These are phyloP conservation scores for Chamaecyparis obtusa DNA, from an alignment of 75 land plant species.

Conservation along the genomic window DNA sequence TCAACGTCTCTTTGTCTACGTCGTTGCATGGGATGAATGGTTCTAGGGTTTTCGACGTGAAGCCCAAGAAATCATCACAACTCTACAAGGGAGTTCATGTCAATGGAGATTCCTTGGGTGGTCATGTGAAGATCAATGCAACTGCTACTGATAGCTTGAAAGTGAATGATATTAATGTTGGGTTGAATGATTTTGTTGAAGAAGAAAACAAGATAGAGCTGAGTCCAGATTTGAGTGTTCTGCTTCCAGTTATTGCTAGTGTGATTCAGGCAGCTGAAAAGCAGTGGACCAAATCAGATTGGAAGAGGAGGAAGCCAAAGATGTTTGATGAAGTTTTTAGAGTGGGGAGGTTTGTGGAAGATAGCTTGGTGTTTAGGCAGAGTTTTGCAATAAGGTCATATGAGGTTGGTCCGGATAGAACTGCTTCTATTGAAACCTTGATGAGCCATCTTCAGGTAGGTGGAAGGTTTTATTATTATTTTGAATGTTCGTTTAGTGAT, in stretches of 20 bases:
- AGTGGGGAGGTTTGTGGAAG: slow-evolving; percentile 38
- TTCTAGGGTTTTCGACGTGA: not conserved
- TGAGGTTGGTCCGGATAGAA: slow-evolving; percentile 69
- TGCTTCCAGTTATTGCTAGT: not conserved
- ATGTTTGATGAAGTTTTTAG: slow-evolving; percentile 7
- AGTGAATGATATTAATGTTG: not conserved
- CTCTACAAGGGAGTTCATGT: slow-evolving; percentile 27
- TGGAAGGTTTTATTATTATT: too few species aligned
- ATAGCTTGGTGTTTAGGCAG: slow-evolving; percentile 57
- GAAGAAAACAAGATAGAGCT: slow-evolving; percentile 55
- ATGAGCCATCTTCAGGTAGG: slow-evolving; percentile 42
- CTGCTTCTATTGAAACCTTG: slow-evolving; percentile 67
- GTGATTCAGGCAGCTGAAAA: not conserved
- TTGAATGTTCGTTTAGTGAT: too few species aligned
- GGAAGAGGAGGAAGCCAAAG: not conserved
- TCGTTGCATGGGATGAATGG: not conserved
- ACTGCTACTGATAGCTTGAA: slow-evolving; percentile 1
- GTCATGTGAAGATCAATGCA: slow-evolving; percentile 43
- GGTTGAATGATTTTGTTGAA: slow-evolving; percentile 6
- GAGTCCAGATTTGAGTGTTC: slow-evolving; percentile 41
- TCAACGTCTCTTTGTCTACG: not conserved
- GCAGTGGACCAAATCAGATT: not conserved
- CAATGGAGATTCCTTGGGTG: slow-evolving; percentile 50
- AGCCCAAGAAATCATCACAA: not conserved
- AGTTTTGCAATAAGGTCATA: slow-evolving; percentile 73